These are phyloP conservation scores for Achaetomium macrosporum DNA, from an alignment of 2,329 filamentous ascomycete genomes.

Conservation along the genomic window DNA sequence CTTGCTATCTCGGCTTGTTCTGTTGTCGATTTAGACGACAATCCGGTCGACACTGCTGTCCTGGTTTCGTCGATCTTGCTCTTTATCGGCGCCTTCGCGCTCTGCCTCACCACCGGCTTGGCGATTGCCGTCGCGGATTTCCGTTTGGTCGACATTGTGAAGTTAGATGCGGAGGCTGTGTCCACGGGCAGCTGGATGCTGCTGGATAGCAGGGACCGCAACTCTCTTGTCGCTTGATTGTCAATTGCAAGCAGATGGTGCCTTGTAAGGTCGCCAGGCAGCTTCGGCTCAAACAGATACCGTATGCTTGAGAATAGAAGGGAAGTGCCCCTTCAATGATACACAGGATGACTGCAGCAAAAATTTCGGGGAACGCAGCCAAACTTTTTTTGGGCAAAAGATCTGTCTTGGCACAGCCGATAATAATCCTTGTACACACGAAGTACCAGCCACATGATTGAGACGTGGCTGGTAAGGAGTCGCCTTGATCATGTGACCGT, in stretches of 20 bases:
- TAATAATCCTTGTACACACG: no score
- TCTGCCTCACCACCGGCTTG: constrained; percentile 47
- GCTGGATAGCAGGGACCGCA: neutral
- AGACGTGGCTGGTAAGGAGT: no score
- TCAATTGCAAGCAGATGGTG: neutral
- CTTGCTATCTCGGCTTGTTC: constrained; percentile 54
- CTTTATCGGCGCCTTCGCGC: constrained; percentile 46
- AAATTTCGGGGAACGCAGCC: constrained; percentile 17
- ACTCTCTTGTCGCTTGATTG: neutral
- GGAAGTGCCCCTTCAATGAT: neutral
- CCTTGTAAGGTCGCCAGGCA: neutral
- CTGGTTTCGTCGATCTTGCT: constrained; percentile 53
- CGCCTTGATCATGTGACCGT: neutral
- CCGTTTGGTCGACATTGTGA: constrained; percentile 53
- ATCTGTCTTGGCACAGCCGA: constrained; percentile 1
- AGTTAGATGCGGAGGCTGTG: constrained; percentile 2
- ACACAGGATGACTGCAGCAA: constrained; percentile 9
- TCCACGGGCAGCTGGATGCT: neutral
- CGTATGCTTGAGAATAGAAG: neutral
- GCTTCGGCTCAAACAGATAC: neutral
- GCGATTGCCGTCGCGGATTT: constrained; percentile 54
- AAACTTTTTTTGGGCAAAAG: constrained; percentile 20
- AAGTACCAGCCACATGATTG: no score
- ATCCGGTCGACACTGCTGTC: constrained; percentile 44
- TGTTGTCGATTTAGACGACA: constrained; percentile 25